Evolutionary conservation across 192 early-diverging fungal genomes (phyloP).

Genomic region (Coemansia sp.): DNA sequence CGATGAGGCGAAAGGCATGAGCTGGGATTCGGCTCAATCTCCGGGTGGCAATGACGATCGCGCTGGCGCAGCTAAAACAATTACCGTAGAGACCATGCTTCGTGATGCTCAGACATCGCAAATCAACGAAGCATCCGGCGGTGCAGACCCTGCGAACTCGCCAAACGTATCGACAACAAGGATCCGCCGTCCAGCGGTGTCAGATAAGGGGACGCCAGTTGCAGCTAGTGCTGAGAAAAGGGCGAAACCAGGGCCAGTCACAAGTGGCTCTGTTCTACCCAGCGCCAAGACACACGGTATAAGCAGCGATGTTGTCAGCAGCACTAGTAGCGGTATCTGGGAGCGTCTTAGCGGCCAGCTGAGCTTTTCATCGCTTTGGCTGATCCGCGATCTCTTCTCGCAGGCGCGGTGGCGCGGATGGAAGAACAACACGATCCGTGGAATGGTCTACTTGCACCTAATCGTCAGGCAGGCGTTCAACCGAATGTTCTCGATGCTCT

Average conservation of each 20-base stretch:
- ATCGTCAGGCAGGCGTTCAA: constrained; percentile 47
- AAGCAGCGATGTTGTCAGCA: neutral
- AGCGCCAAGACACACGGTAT: neutral
- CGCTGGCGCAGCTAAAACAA: neutral
- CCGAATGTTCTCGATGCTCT: constrained; percentile 44
- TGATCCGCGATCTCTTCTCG: constrained; percentile 53
- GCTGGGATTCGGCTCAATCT: neutral
- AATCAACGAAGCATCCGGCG: constrained; percentile 11
- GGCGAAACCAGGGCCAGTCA: neutral
- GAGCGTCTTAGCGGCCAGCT: constrained; percentile 48
- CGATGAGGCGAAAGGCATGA: neutral
- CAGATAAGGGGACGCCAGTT: neutral
- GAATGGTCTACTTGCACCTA: constrained; percentile 48
- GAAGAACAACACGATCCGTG: constrained; percentile 47
- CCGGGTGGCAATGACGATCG: neutral
- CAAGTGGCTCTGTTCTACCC: neutral
- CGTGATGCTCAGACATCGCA: constrained; percentile 43
- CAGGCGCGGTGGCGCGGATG: constrained; percentile 51
- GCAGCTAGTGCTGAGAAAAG: neutral
- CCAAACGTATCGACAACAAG: neutral
- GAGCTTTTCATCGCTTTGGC: constrained; percentile 52
- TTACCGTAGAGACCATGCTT: constrained; percentile 49
- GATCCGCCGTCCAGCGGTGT: neutral
- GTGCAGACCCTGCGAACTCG: too few relatives aligned
- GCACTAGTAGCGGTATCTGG: neutral